phyloP scores from a whole-genome alignment of 1,284 basidiomycete species.

The Malassezia slooffiae region DNA sequence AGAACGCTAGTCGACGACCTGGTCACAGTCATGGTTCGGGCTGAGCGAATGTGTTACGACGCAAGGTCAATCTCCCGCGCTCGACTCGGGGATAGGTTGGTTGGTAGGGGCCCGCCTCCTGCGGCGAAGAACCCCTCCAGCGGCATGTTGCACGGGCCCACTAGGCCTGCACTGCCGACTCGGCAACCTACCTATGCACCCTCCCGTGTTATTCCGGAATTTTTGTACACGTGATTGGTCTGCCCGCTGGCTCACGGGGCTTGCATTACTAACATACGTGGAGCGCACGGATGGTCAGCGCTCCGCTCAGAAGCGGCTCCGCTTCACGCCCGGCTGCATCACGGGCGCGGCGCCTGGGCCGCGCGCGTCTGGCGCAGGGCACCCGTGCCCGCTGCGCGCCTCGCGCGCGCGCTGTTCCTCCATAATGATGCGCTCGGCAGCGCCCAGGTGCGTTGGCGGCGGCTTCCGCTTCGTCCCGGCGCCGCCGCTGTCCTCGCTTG shows the following conservation, averaged over 20 bases:
- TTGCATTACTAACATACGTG: constrained; percentile 3
- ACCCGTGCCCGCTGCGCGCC: constrained; percentile 12
- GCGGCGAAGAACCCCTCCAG: constrained; percentile 13
- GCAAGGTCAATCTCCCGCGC: constrained; percentile 6
- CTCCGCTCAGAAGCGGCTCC: constrained; percentile 24
- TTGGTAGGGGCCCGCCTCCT: constrained; percentile 3
- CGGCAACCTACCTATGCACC: not conserved
- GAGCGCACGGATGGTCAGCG: constrained; percentile 3
- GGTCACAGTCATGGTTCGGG: constrained; percentile 7
- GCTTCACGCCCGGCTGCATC: constrained; percentile 28
- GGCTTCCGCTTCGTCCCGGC: not conserved
- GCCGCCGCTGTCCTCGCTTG: too few relatives aligned
- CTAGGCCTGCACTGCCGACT: constrained; percentile 3
- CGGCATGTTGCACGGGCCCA: too few relatives aligned
- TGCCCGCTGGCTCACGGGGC: not conserved
- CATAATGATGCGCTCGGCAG: constrained; percentile 39
- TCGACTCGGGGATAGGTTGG: constrained; percentile 5
- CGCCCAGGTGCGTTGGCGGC: constrained; percentile 24
- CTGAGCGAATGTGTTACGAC: too few relatives aligned
- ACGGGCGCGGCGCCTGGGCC: constrained; percentile 18
- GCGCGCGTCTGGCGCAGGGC: constrained; percentile 19
- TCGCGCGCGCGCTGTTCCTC: constrained; percentile 25
- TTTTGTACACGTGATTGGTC: constrained; percentile 10
- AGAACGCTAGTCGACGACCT: constrained; percentile 18
- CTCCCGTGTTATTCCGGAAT: constrained; percentile 16